These are phyloP conservation scores for Papiliotrema fonsecae DNA, from an alignment of 1,284 basidiomycete species.

Conservation along the genomic window DNA sequence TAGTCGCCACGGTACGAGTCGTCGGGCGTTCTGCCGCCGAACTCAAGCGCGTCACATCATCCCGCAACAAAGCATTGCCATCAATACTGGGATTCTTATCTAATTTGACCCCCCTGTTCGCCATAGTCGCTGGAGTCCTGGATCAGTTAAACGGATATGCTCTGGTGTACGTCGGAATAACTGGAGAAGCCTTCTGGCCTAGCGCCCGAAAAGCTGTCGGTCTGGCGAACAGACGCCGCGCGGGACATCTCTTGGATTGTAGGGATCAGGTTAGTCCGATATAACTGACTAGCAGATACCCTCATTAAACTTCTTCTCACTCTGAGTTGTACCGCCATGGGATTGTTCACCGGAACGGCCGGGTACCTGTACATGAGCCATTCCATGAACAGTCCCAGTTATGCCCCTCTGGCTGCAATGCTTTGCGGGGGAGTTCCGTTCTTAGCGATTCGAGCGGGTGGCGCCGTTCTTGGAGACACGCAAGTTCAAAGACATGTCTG, in stretches of 20 bases:
- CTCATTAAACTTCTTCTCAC: constrained; percentile 60
- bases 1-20: constrained; percentile 63
- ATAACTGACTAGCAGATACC: constrained; percentile 45
- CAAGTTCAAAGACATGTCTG: constrained; percentile 39
- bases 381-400: constrained; percentile 66
- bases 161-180: constrained; percentile 77
- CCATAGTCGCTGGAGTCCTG: constrained; percentile 57
- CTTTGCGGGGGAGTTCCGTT: constrained; percentile 75
- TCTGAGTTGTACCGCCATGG: constrained; percentile 69
- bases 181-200: constrained; percentile 75
- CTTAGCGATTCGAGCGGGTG: constrained; percentile 73
- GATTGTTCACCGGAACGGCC: constrained; percentile 69
- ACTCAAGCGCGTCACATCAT: constrained; percentile 33
- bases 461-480: constrained; percentile 75
- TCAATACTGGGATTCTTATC: constrained; percentile 49
- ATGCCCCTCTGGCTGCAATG: constrained; percentile 70
- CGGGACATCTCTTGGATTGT: constrained; percentile 47
- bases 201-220: constrained; percentile 64
- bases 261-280: constrained; percentile 8
- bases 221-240: constrained; percentile 40
- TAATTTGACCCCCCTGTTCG: constrained; percentile 45
- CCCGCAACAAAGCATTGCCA: constrained; percentile 32
- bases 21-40: constrained; percentile 38
- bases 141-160: constrained; percentile 76
- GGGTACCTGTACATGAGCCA: constrained; percentile 87